A percentile compares a stretch with the other conserved stretches of the same genome.
Evolutionary conservation across 768 basidiomycete genomes (phyloP).

Genomic region (Rhodotorula diobovata): DNA sequence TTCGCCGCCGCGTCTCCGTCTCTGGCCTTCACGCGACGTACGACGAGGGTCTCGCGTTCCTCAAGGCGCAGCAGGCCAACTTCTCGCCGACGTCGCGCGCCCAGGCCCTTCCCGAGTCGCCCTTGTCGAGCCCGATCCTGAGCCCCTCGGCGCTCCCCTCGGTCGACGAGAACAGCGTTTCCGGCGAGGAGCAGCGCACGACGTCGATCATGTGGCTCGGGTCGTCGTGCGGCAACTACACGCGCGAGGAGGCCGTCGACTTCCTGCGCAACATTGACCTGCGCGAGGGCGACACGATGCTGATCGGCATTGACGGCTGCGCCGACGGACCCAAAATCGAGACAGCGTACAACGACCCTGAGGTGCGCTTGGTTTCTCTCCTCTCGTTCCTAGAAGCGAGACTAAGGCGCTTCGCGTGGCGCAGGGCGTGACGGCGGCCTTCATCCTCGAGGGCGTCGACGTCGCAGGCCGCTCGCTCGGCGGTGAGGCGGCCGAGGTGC

Average conservation of each 20-base stretch:
- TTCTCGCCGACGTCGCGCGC: neutral
- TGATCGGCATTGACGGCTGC: constrained; percentile 86
- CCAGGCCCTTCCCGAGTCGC: neutral
- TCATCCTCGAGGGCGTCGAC: constrained; percentile 43
- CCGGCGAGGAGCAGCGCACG: constrained; percentile 19
- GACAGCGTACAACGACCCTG: constrained; percentile 75
- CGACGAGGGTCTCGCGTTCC: constrained; percentile 76
- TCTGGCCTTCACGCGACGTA: constrained; percentile 89
- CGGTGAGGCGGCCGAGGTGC: constrained; percentile 5
- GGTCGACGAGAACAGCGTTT: constrained; percentile 11
- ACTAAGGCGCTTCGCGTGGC: neutral
- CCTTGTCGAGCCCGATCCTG: neutral
- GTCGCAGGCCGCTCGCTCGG: constrained; percentile 34
- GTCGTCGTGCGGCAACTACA: constrained; percentile 86
- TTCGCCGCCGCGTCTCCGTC: constrained; percentile 63
- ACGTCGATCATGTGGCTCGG: constrained; percentile 73
- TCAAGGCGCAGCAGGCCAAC: constrained; percentile 51
- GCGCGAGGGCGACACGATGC: constrained; percentile 63
- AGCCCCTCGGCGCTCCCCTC: constrained; percentile 3
- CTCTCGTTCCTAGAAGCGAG: too few species aligned
- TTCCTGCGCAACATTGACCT: constrained; percentile 60
- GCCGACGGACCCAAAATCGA: constrained; percentile 68
- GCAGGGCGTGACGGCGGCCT: constrained; percentile 43
- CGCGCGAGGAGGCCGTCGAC: constrained; percentile 60
- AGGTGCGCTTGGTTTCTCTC: constrained; percentile 46